Evolutionary conservation across 139 green algal species (phyloP).

Genomic region (Eudorina sp.): DNA sequence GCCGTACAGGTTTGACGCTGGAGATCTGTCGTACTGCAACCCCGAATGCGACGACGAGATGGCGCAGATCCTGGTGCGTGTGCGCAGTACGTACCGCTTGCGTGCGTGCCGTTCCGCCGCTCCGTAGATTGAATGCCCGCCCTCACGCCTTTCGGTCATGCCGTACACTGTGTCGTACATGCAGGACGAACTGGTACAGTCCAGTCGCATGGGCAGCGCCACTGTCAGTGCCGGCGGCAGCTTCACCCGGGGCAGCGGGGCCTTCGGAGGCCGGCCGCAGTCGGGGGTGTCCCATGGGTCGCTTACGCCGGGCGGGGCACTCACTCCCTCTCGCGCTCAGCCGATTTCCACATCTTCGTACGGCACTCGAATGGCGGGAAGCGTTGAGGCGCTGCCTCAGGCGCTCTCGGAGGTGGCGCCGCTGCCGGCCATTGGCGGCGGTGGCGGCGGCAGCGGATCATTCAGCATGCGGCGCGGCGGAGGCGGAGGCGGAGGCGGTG

Average conservation of each 20-base stretch:
- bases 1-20: slow-evolving; percentile 22
- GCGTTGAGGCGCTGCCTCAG: too few species aligned
- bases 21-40: slow-evolving; percentile 30
- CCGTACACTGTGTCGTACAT: too few species aligned
- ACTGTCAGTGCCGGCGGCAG: not conserved
- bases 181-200: not conserved
- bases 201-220: not conserved
- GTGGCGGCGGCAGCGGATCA: not conserved
- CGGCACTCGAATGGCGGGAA: too few species aligned
- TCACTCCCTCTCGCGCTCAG: too few species aligned
- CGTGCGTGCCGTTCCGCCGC: too few species aligned
- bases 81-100: not conserved
- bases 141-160: too few species aligned
- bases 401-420: not conserved
- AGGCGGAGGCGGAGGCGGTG: not conserved
- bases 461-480: too few species aligned
- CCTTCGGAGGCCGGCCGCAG: not conserved
- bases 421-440: not conserved
- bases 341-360: too few species aligned
- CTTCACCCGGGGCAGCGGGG: not conserved
- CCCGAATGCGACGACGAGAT: slow-evolving; percentile 26
- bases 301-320: not conserved
- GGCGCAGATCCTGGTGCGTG: slow-evolving; percentile 20
- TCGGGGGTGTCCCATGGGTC: not conserved
- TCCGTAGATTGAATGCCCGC: too few species aligned